Base-by-base conservation (phyloP, 805 yeast genomes). In the Kluyveromyces dobzhanskii region DNA sequence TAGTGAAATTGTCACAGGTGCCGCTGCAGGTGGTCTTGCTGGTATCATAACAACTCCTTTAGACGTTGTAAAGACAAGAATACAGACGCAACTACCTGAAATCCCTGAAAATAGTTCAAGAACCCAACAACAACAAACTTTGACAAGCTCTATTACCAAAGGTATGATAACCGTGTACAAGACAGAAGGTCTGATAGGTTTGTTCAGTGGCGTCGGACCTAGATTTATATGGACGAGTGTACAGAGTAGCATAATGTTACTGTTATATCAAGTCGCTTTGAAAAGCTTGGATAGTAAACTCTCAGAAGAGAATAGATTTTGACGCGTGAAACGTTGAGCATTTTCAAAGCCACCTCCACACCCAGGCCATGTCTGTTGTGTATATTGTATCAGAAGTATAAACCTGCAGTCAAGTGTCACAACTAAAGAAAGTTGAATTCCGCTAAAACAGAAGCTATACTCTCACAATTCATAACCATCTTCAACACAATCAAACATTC, bases 141-240 rank as follows among this genome's bases (percentile, higher is more conserved):
- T 57, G 19, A 49, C 54, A 29, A 57, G 48, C 53, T 73, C 83
- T 3, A 72, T 80, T 1, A 37, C 66, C 25, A 64, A 64, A 36
- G 80, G 82, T 14, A 54, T 84, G 30, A 48, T 51, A 23, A 65
- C 69, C 6, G 76, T 92, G 4, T 82, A 80, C 55, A 70, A 61
- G 39, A 65, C 71, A 18, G 96, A 92, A 58, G 97, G 98, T 1
- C 38, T 80, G 0, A 43, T 71, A 1, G 95, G 95, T 0, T 67
- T 86, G 29, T 90, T 92, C 61, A 76, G 88, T 24, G 99, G 99
- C 1, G 95, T 92, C 4, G 97, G 96, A 0, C 98, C 99, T 1
- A 71, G 99, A 46, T 79, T 87, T 48, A 81, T 92, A 4, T 92
- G 99, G 99, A 90, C 97, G 0, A 84, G 94, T 46, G 67, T 88